Evolutionary conservation across 1,139 yeast genomes (phyloP), one percentile per base, ranked within the genome.

Genomic region (Saccharomyces hybrid): DNA sequence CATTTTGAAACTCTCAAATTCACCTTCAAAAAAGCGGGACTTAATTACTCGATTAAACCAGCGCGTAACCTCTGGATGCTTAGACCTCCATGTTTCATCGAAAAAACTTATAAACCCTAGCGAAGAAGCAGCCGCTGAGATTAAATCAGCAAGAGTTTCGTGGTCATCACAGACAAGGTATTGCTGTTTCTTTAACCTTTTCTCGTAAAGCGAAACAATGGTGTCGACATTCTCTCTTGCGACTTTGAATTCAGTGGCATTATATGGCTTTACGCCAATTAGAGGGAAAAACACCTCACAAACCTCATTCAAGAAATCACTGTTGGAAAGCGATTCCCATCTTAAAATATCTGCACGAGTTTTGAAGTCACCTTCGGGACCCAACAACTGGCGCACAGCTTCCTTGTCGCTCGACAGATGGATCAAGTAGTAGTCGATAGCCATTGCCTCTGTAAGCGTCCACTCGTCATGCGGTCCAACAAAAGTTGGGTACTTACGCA

Each of bases 111-210:
- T 73, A 31, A 57, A 55, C 13, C 55, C 58, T 26, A 55, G 27
- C 11, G 28, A 49, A 27, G 54, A 54, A 23, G 76, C 84, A 84
- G 82, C 65, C 62, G 85, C 90, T 63, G 77, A 74, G 67, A 78
- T 80, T 65, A 86, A 70, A 75, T 90, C 96, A 68, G 96, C 96
- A 59, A 83, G 71, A 55, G 96, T 78, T 65, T 86, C 66, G 77
- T 93, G 82, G 78, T 89, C 96, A 70, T 55, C 52, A 27, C 95
- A 93, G 66, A 85, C 96, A 69, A 90, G 82, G 78, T 78, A 90
- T 60, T 96, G 86, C 82, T 77, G 79, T 68, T 81, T 78, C 60
- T 77, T 68, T 67, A 89, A 80, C 76, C 86, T 81, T 51, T 74
- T 68, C 76, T 85, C 91, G 57, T 77, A 71, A 57, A 82, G 64